Base-by-base conservation (phyloP, 139 green algal genomes). In the Chlorella sp. region DNA sequence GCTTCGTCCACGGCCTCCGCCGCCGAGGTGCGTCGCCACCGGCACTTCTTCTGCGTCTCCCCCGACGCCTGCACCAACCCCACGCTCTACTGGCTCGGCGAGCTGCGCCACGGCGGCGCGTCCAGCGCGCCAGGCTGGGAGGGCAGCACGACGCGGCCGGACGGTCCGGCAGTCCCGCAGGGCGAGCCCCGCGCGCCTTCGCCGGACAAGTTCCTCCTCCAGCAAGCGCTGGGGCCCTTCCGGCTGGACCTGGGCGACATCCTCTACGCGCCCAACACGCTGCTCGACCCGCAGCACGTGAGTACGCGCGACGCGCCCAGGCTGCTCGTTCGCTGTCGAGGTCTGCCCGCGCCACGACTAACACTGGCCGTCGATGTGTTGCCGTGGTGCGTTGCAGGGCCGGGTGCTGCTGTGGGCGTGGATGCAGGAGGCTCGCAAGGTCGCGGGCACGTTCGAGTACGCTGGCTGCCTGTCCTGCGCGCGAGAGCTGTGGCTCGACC, bases 341-440 rank as follows among this genome's bases (percentile, higher is more conserved):
- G n/a, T n/a, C n/a, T n/a, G n/a, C n/a, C n/a, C n/a, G n/a, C n/a
- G n/a, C n/a, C n/a, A n/a, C n/a, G n/a, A n/a, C n/a, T n/a, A n/a
- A n/a, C n/a, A n/a, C n/a, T n/a, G n/a, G n/a, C n/a, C n/a, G n/a
- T n/a, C n/a, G n/a, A n/a, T n/a, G n/a, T n/a, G n/a, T n/a, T n/a
- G n/a, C n/a, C n/a, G n/a, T n/a, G n/a, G 3, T 36, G 27, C 27
- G 2, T 66, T 27, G 71, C 78, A 91, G 78, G 91, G 88, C 1
- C 86, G 92, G 17, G 78, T 80, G 67, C 59, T 97, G 24, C 71
- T 97, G 69, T 94, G 87, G 87, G 91, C 85, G 0, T 97, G 92
- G 92, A 70, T 93, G 62, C 92, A 97, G 73, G 92, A 97, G 75
- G 71, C 82, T 49, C 83, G 92, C 22, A 83, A 83, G 42, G 84